Evolutionary conservation across 2,329 filamentous ascomycete genomes (phyloP).

Genomic region (Escovopsis sp.): DNA sequence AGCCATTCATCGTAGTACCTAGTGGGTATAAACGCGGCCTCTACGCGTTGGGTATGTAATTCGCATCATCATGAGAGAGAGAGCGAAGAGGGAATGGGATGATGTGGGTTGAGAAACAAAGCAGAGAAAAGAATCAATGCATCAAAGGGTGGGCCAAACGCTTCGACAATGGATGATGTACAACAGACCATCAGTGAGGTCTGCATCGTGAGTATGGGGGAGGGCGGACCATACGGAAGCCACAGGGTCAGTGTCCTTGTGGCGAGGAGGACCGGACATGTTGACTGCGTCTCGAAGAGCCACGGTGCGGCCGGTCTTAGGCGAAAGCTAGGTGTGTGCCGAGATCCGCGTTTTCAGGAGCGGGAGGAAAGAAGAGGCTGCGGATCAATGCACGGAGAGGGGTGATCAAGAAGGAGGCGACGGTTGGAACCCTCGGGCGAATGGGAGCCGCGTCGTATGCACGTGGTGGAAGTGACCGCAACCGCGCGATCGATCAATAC

Average conservation of each 20-base stretch:
- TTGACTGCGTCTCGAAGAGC: neutral
- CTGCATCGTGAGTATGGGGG: neutral
- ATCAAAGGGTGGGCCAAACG: no score
- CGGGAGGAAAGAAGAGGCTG: neutral
- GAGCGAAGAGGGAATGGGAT: conserved; percentile 6
- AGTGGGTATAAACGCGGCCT: conserved; percentile 12
- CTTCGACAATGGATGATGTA: conserved; percentile 8
- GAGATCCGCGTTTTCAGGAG: neutral
- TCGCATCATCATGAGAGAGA: conserved; percentile 3
- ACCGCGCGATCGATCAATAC: conserved; percentile 29
- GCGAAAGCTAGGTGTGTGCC: neutral
- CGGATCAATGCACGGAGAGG: no score
- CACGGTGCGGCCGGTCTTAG: neutral
- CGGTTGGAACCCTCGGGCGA: neutral
- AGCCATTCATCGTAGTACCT: conserved; percentile 11
- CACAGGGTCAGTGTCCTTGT: neutral
- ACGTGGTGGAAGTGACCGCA: no score
- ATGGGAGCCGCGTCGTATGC: no score
- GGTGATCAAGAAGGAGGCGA: neutral
- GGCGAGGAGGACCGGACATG: no score
- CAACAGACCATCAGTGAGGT: neutral
- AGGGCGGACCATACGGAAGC: neutral
- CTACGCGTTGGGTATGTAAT: conserved; percentile 3
- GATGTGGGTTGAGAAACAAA: conserved; percentile 3
- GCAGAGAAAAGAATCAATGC: no score